These are phyloP conservation scores for Sugiyamaella novakii DNA, from an alignment of 1,139 yeast genomes.

Conservation along the genomic window DNA sequence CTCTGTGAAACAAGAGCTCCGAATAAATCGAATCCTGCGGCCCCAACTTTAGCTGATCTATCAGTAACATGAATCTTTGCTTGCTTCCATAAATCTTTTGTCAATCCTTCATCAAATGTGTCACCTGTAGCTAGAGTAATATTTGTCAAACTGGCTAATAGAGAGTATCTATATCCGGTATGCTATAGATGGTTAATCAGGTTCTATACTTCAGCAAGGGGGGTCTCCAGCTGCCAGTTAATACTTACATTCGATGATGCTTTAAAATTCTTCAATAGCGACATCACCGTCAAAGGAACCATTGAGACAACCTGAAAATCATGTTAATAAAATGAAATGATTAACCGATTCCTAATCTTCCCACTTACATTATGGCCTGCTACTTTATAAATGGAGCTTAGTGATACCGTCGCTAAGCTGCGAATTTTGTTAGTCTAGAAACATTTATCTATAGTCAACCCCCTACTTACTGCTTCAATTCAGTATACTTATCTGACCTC, in stretches of 20 bases:
- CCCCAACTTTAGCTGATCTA: conserved; percentile 38
- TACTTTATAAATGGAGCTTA: conserved; percentile 33
- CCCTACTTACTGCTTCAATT: conserved; percentile 34
- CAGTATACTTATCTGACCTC: conserved; percentile 37
- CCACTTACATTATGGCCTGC: conserved; percentile 38
- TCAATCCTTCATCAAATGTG: conserved; percentile 39
- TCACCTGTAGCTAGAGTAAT: conserved; percentile 36
- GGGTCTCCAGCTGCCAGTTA: too few species aligned
- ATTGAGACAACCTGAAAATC: conserved; percentile 36
- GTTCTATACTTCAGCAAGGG: too few species aligned
- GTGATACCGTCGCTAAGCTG: conserved; percentile 32
- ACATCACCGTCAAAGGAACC: conserved; percentile 39
- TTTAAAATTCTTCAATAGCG: conserved; percentile 36
- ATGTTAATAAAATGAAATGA: background rate
- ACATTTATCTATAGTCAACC: background rate
- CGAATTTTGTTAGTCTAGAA: background rate
- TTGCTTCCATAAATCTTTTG: conserved; percentile 41
- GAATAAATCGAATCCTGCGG: conserved; percentile 37
- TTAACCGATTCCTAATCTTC: background rate
- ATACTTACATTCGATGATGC: conserved; percentile 33
- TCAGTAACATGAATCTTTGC: conserved; percentile 36
- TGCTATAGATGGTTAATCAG: conserved; percentile 26
- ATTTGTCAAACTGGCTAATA: conserved; percentile 33
- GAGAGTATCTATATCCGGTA: conserved; percentile 37
- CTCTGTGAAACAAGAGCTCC: conserved; percentile 29